Base-by-base conservation (phyloP, 495 filamentous ascomycete genomes). In the Physcia stellaris region DNA sequence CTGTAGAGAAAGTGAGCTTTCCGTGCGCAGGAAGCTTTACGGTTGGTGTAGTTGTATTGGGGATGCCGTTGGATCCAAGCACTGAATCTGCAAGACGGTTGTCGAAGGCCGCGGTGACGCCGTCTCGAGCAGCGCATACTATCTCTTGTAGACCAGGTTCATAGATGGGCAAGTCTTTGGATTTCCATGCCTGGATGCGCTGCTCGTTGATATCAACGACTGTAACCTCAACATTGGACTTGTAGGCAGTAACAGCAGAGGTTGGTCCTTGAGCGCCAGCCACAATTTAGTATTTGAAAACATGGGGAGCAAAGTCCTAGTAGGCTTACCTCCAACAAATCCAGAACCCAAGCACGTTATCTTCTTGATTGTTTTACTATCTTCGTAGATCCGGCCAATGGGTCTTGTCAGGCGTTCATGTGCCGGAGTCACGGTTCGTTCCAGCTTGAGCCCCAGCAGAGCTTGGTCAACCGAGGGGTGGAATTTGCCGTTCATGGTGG, bases 1-100 rank as follows among this genome's bases (percentile, higher is more conserved):
- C 64, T 19, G 70, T 77, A 3, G 81, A 77, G 58, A 92, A 92
- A 46, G 79, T 67, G 16, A 92, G 57, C 51, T 83, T 88, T 23
- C 49, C 49, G 5, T 38, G 24, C 24, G 26, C 16, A 48, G 20
- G 16, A 18, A 26, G 6, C 37, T n/a, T 20, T 17, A 20, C 10
- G n/a, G 37, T 26, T 35, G 51, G 16, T 34, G 42, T 17, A 19
- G 11, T 12, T 19, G 17, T 13, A 13, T 28, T 13, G 13, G 13
- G 7, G 26, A 7, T 7, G n/a, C 24, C 37, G 22, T 31, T 30
- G 10, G 12, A 20, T 15, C 18, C 43, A 21, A 22, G 19, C 35
- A 30, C 16, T 12, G 32, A 17, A 17, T 21, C 6, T n/a, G 10
- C 21, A 23, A 31, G 22, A 23, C 39, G 32, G 10, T 11, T 17